Evolutionary conservation across 257 asterid genomes (phyloP).

Genomic region (Fraxinus excelsior): DNA sequence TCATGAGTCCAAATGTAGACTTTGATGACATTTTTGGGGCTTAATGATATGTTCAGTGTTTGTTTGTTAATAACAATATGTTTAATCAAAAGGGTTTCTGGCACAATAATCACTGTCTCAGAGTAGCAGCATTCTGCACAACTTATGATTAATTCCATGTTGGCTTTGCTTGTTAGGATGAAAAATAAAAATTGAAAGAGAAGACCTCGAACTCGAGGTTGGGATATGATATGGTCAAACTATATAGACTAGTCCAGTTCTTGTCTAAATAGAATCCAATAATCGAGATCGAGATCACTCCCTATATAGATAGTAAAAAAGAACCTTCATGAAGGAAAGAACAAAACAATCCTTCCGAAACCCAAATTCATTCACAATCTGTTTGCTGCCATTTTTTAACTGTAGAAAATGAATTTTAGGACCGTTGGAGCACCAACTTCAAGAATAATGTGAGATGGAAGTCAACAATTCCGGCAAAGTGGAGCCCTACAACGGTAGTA

Average conservation of each 20-base stretch:
- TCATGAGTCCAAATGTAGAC: constrained; percentile 26
- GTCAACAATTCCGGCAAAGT: too few species aligned
- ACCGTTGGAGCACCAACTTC: too few species aligned
- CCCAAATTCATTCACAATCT: background rate
- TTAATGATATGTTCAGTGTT: constrained; percentile 7
- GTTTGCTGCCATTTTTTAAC: too few species aligned
- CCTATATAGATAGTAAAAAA: too few species aligned
- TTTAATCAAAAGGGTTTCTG: constrained; percentile 7
- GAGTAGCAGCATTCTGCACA: background rate
- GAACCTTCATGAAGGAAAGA: background rate
- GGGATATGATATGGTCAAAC: background rate
- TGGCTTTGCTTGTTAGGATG: constrained; percentile 5
- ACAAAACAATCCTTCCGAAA: background rate
- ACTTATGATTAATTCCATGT: background rate
- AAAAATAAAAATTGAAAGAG: background rate
- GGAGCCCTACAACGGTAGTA: too few species aligned
- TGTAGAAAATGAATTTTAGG: too few species aligned
- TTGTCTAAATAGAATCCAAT: too few species aligned
- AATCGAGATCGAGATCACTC: background rate
- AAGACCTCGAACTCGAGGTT: background rate
- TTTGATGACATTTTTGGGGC: constrained; percentile 15
- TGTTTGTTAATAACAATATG: constrained; percentile 21
- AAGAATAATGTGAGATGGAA: too few species aligned
- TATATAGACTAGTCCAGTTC: too few species aligned
- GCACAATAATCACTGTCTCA: constrained; percentile 3